Percentiles rank a stretch among this genome's conserved stretches.
Conservation (phyloP, 2,329 filamentous ascomycete genomes). For the Reticulascus tulasneorum region DNA sequence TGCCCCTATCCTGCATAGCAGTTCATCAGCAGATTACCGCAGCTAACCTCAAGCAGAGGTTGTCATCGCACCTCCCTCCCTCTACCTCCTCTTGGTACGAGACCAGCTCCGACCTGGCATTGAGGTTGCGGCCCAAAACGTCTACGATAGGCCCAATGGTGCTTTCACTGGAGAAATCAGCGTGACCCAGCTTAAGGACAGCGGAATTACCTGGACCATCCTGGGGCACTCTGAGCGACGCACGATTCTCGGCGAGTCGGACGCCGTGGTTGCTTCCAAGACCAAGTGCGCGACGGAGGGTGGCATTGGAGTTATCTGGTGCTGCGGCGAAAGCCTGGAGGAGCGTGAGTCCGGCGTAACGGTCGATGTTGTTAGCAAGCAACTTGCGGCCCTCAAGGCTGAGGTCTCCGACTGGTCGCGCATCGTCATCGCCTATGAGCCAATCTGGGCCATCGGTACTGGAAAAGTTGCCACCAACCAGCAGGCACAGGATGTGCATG, state of each 20-base stretch:
- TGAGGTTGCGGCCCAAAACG: conserved; percentile 91
- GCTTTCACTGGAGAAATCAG: conserved; percentile 97
- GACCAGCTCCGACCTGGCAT: conserved; percentile 72
- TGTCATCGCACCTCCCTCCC: conserved; percentile 83
- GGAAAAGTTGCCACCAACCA: conserved; percentile 86
- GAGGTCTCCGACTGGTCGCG: conserved; percentile 84
- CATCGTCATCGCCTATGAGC: conserved; percentile 97
- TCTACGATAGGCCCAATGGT: conserved; percentile 94
- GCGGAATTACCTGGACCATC: conserved; percentile 83
- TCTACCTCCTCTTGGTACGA: conserved; percentile 87
- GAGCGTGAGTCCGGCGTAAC: conserved; percentile 84
- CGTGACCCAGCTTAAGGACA: conserved; percentile 85
- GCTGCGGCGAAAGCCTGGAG: conserved; percentile 93
- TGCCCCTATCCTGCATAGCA: conserved; percentile 15
- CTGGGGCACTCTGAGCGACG: conserved; percentile 94
- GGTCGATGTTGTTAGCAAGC: conserved; percentile 76
- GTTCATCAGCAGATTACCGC: conserved; percentile 1
- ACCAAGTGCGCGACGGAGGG: conserved; percentile 88
- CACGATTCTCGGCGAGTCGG: conserved; percentile 80
- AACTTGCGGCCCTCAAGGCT: conserved; percentile 77
- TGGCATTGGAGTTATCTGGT: conserved; percentile 88
- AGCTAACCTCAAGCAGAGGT: conserved; percentile 60
- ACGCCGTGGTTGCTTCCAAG: conserved; percentile 85
- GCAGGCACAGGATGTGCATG: conserved; percentile 93
- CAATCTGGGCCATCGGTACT: conserved; percentile 94